Evolutionary conservation across 1,284 basidiomycete species (phyloP).

Genomic region (Ustanciosporium gigantosporum): DNA sequence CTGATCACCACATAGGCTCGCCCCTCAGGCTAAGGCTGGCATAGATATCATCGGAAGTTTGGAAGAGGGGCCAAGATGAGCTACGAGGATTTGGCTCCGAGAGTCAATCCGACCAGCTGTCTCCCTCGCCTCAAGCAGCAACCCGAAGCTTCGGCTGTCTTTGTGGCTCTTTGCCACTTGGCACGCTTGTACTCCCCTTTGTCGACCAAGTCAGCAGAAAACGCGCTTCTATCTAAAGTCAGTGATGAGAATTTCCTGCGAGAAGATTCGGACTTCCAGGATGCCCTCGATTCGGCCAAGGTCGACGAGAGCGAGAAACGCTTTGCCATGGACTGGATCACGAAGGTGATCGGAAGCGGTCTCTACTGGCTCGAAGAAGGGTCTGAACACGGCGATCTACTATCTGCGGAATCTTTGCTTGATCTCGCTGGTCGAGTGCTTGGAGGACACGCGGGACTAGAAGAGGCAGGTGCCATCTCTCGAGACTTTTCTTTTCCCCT

Average conservation of each 20-base stretch:
- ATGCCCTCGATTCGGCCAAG: conserved; percentile 21
- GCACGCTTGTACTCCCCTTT: conserved; percentile 22
- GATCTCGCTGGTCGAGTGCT: conserved; percentile 35
- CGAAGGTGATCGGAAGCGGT: conserved; percentile 31
- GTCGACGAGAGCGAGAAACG: conserved; percentile 29
- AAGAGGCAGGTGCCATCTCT: conserved; percentile 28
- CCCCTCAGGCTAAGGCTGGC: no score
- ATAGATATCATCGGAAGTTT: no score
- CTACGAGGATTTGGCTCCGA: neutral
- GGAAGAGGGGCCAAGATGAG: conserved; percentile 1
- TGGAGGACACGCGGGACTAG: conserved; percentile 24
- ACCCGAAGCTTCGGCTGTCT: conserved; percentile 3
- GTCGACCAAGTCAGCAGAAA: conserved; percentile 11
- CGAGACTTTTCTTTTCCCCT: conserved; percentile 36
- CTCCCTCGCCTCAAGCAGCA: conserved; percentile 23
- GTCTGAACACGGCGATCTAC: neutral
- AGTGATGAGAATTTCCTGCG: neutral
- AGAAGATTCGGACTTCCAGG: neutral
- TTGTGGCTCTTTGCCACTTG: conserved; percentile 11
- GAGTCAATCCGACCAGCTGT: conserved; percentile 22
- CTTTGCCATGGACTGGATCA: conserved; percentile 38
- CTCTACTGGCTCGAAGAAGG: conserved; percentile 23
- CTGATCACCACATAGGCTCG: conserved; percentile 1
- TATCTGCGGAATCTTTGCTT: conserved; percentile 13
- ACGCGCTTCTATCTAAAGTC: neutral